phyloP scores from a whole-genome alignment of 2,329 filamentous ascomycete genomes.

The Albophoma yamanashiensis region DNA sequence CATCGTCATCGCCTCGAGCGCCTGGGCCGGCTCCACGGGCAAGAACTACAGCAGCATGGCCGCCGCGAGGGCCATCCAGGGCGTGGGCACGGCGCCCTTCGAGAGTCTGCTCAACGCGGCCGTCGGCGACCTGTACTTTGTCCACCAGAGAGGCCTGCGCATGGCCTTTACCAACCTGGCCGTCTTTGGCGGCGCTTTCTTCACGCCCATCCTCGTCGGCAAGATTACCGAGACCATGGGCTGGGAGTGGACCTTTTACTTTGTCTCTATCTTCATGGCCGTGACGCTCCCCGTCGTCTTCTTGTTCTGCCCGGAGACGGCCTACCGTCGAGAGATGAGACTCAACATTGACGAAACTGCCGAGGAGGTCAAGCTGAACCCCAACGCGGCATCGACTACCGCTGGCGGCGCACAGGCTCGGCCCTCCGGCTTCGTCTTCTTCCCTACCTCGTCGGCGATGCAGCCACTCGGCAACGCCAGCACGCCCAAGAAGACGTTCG shows the following conservation, averaged over 20 bases:
- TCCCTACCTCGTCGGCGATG: slow-evolving; percentile 19
- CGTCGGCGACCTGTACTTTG: slow-evolving; percentile 83
- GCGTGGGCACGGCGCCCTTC: slow-evolving; percentile 77
- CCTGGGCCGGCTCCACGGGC: slow-evolving; percentile 65
- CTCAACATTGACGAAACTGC: slow-evolving; percentile 46
- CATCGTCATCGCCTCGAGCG: slow-evolving; percentile 61
- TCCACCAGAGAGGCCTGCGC: slow-evolving; percentile 71
- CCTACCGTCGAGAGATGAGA: slow-evolving; percentile 54
- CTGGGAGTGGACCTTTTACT: slow-evolving; percentile 85
- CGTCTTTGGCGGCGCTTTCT: slow-evolving; percentile 46
- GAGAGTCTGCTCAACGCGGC: slow-evolving; percentile 83
- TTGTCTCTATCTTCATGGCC: slow-evolving; percentile 75
- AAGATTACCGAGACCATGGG: slow-evolving; percentile 67
- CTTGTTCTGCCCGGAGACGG: slow-evolving; percentile 77
- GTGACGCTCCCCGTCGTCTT: slow-evolving; percentile 59
- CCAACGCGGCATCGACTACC: not conserved
- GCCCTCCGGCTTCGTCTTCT: slow-evolving; percentile 15
- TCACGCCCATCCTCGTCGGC: slow-evolving; percentile 81
- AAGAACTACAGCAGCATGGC: slow-evolving; percentile 62
- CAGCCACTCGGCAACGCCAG: slow-evolving; percentile 22
- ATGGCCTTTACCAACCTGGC: slow-evolving; percentile 68
- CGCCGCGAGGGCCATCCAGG: slow-evolving; percentile 74
- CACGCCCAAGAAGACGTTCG: slow-evolving; percentile 45
- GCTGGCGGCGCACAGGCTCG: slow-evolving; percentile 2
- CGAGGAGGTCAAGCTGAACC: slow-evolving; percentile 15